These are phyloP conservation scores for Cutaneotrichosporon dermatis DNA, from an alignment of 1,284 basidiomycete genomes.

Conservation along the genomic window DNA sequence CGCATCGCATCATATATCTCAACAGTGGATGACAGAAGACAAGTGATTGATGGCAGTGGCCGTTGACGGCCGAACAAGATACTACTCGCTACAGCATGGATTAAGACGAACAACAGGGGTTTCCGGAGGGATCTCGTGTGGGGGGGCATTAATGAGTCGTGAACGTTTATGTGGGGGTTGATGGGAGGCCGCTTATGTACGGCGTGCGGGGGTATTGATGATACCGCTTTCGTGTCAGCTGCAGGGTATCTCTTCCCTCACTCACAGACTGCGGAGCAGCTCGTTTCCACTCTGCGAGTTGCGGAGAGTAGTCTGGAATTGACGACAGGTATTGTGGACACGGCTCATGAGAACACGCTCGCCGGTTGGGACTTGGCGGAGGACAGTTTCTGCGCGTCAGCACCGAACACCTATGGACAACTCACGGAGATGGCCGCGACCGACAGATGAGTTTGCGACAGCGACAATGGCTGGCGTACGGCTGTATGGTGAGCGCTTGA, in stretches of 20 bases:
- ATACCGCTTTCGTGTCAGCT: constrained; percentile 14
- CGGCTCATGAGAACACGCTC: constrained; percentile 29
- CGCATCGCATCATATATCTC: no score
- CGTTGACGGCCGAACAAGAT: neutral
- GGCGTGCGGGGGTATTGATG: constrained; percentile 20
- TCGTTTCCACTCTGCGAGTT: constrained; percentile 46
- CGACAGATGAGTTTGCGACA: constrained; percentile 43
- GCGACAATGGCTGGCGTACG: constrained; percentile 40
- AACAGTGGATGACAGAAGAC: no score
- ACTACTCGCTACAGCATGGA: neutral
- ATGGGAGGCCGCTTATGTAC: constrained; percentile 1
- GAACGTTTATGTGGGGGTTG: no score
- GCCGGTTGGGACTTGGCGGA: constrained; percentile 22
- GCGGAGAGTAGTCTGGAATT: constrained; percentile 41
- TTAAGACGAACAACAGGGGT: neutral
- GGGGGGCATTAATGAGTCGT: no score
- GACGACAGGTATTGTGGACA: constrained; percentile 34
- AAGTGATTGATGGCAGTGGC: neutral
- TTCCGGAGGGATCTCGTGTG: neutral
- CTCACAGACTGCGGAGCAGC: constrained; percentile 22
- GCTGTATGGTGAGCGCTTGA: constrained; percentile 14
- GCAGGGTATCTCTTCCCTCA: neutral
- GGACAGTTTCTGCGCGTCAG: neutral
- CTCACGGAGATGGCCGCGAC: constrained; percentile 41
- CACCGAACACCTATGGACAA: neutral